phyloP scores from a whole-genome alignment of 23 red algal genomes.

The Gracilaria domingensis region DNA sequence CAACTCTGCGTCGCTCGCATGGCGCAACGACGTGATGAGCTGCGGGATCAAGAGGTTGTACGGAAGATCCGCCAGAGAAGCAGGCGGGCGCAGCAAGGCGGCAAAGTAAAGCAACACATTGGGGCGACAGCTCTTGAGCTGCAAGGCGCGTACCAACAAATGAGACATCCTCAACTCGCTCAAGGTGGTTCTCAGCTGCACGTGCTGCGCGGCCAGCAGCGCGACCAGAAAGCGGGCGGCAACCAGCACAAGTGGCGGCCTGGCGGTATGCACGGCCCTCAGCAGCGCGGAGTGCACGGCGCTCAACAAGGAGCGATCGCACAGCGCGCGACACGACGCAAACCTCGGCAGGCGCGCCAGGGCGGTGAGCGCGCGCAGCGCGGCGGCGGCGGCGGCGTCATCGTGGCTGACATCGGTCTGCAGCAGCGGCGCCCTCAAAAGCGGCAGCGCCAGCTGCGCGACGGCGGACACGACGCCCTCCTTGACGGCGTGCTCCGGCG shows the following conservation, averaged over 20 bases:
- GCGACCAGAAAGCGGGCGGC: neutral
- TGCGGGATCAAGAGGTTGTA: neutral
- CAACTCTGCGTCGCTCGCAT: neutral
- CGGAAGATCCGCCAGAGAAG: neutral
- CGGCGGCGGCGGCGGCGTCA: neutral
- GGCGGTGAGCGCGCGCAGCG: conserved; percentile 8
- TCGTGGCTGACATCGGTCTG: neutral
- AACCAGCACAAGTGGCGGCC: neutral
- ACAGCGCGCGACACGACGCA: neutral
- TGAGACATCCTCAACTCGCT: neutral
- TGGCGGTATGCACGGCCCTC: neutral
- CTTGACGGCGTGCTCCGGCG: neutral
- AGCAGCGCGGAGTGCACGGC: conserved; percentile 24
- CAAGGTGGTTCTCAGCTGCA: neutral
- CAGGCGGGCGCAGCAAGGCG: neutral
- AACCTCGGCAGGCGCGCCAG: neutral
- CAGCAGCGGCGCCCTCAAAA: neutral
- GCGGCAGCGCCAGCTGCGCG: conserved; percentile 2
- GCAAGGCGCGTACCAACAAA: neutral
- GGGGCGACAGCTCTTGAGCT: neutral
- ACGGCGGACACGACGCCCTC: neutral
- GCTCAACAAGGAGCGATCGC: neutral
- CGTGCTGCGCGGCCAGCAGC: neutral
- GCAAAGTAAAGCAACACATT: neutral
- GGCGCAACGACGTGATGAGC: neutral